These are phyloP conservation scores for Plasmodium gallinaceum DNA, from an alignment of 169 alveolate species.

Conservation along the genomic window DNA sequence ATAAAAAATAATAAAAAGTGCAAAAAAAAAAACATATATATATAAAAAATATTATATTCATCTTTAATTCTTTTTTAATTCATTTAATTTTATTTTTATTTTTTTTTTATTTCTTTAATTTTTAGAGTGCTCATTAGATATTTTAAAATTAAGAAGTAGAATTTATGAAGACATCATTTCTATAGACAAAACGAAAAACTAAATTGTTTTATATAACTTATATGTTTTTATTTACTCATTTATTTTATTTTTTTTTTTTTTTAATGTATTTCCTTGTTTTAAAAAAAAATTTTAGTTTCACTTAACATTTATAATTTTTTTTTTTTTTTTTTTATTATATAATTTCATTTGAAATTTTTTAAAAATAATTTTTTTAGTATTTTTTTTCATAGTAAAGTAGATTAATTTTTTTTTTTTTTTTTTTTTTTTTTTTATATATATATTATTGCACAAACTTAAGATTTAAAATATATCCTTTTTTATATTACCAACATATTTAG, in stretches of 20 bases:
- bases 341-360: background rate
- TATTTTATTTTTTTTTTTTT: background rate
- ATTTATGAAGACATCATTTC: constrained; percentile 24
- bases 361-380: constrained; percentile 2
- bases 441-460: background rate
- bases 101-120: background rate
- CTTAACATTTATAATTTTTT: background rate
- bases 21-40: too few species aligned
- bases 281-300: background rate
- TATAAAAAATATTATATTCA: too few species aligned
- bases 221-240: too few species aligned
- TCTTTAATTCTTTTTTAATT: too few species aligned
- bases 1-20: too few species aligned
- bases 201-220: background rate
- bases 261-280: background rate
- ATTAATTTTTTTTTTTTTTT: constrained; percentile 3
- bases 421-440: background rate
- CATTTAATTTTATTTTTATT: constrained; percentile 9
- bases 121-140: background rate
- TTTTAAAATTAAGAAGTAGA: constrained; percentile 13
- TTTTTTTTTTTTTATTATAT: constrained; percentile 5
- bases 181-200: constrained; percentile 10
- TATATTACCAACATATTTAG: background rate
- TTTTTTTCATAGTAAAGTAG: background rate
- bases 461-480: constrained; percentile 1